Base-by-base conservation (phyloP, 1,139 yeast species). In the Spencermartinsiella ligniputridi region DNA sequence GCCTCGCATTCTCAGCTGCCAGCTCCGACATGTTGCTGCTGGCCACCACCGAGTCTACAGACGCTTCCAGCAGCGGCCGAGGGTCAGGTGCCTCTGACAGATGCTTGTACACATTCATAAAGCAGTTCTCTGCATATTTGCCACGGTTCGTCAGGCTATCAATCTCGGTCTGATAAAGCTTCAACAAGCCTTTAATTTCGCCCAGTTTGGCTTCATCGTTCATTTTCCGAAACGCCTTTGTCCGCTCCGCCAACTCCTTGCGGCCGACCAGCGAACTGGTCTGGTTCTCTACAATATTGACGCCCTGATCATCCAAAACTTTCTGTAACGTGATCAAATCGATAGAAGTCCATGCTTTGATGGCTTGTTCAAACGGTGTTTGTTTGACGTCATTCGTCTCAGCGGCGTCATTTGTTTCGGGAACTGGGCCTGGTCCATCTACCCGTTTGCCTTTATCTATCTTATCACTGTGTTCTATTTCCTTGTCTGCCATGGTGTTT, bases 21-120 rank as follows among this genome's bases (percentile, higher is more conserved):
- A 84, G 64, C 11, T 67, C 66, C 1, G 74, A 75, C 2, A 76
- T 67, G 46, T 86, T 89, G 12, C 76, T 70, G 1, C 76, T 71
- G 29, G 77, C 76, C 11, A 74, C 64, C n/a, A 84, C 81, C 2
- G 87, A 77, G 45, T 83, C 87, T 27, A 85, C 64, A 2, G 94
- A 79, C 30, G 78, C 75, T 56, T 85, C 88, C 46, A 90, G 68
- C 39, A 90, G 66, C 2, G 96, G 95, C 49, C 75, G 76, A 2
- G 97, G 97, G 65, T 92, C 97, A 0, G 97, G 97, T 0, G 95
- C 92, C 59, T 90, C 96, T 2, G 89, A 87, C 12, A 92, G 68
- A 20, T 78, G 69, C 47, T 89, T 72, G 67, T 90, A 90, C 21
- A 87, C 70, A 18, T 81, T 81, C 63, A 89, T 78, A 58, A 92